Base-by-base conservation (phyloP, 164 flowering plant genomes). In the Tetrastigma voinierianum region DNA sequence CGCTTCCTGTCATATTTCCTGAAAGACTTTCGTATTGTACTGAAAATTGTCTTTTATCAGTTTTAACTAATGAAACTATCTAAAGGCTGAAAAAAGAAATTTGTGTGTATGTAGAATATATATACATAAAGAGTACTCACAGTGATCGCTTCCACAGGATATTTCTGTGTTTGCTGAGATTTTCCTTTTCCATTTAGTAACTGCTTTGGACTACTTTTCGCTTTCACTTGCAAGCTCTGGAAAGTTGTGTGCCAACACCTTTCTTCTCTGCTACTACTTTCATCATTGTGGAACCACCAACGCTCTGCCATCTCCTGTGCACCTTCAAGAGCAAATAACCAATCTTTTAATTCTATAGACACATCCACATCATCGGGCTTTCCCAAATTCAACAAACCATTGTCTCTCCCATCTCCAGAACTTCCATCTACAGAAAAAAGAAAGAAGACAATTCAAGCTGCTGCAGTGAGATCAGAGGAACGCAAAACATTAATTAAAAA, bases 311-410 rank as follows among this genome's bases (percentile, higher is more conserved):
- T 82, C 76, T 90, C 93, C 61, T 84, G 76, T 18, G 80, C 85
- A 55, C 97, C 96, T 81, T 91, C 97, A 51, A 95, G 87, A 65
- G 96, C 97, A 84, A 95, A 95, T 75, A 92, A 77, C 98, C 98
- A 95, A 68, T 95, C 86, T 67, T 78, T 89, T 61, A 95, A 68
- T 77, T 95, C 96, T 56, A 95, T 59, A n/a, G 84, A 76, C 40
- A 92, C 73, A 66, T 95, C 97, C 61, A 95, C 80, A 73, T 95
- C 91, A 86, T 90, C 91, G 59, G 97, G 96, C 70, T 64, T 82
- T 68, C 90, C 96, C 78, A 92, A 61, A 57, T 84, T 91, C 78
- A 82, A 66, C 66, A 79, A 61, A 56, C 69, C 70, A 65, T 23
- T 76, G 46, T 74, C 79, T 55, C 74, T 67, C 48, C 67, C 82